These are phyloP conservation scores for Capronia americana DNA, from an alignment of 2,329 filamentous ascomycete genomes.

Conservation along the genomic window DNA sequence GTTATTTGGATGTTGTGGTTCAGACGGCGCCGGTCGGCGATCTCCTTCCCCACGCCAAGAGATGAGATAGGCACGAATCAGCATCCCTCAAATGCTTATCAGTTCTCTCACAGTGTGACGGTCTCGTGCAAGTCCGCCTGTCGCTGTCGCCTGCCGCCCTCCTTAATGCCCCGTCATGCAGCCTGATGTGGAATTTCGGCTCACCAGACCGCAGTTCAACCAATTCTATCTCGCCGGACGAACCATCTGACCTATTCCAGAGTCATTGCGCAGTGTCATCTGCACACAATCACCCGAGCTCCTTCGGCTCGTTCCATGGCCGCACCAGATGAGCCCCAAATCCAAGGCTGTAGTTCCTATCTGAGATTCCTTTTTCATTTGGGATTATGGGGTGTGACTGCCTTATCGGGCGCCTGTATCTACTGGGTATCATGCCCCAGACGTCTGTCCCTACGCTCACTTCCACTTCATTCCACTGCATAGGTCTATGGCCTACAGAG, in stretches of 20 bases:
- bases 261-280: slow-evolving; percentile 38
- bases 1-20: not conserved
- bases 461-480: slow-evolving; percentile 18
- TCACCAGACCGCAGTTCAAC: not conserved
- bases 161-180: slow-evolving; percentile 17
- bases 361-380: slow-evolving; percentile 9
- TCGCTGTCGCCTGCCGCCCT: slow-evolving; percentile 14
- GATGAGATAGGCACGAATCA: slow-evolving; percentile 25
- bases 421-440: not conserved
- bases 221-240: not conserved
- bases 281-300: slow-evolving; percentile 31
- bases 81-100: slow-evolving; percentile 23
- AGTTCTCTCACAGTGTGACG: slow-evolving; percentile 20
- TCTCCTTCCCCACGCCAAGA: slow-evolving; percentile 36
- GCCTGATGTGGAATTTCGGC: slow-evolving; percentile 3
- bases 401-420: slow-evolving; percentile 32
- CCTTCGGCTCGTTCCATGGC: slow-evolving; percentile 32
- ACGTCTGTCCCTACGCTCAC: slow-evolving; percentile 14
- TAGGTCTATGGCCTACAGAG: not conserved
- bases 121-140: slow-evolving; percentile 26
- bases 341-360: slow-evolving; percentile 10
- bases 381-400: slow-evolving; percentile 26
- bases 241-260: slow-evolving; percentile 32
- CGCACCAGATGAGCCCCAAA: slow-evolving; percentile 19
- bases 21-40: slow-evolving; percentile 12